Conservation (phyloP, 148 eudicot species). For the Heliosperma pusillum region DNA sequence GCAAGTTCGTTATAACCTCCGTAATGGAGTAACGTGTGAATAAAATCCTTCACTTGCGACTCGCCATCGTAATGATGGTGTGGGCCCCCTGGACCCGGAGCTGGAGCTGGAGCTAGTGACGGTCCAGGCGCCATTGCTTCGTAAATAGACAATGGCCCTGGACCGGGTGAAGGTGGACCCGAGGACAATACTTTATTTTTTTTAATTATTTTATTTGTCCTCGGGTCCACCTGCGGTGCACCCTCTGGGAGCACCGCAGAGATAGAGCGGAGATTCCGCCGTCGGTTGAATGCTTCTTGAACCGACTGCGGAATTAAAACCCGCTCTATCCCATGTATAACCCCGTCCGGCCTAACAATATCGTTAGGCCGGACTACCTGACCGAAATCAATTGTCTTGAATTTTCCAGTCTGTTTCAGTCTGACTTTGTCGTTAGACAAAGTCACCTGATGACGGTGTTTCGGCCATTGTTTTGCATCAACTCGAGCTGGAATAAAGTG, state of each 20-base stretch:
- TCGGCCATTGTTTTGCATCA: slow-evolving; percentile 28
- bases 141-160: slow-evolving; percentile 42
- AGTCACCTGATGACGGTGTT: slow-evolving; percentile 14
- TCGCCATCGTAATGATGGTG: slow-evolving; percentile 54
- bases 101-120: slow-evolving; percentile 28
- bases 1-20: slow-evolving; percentile 60
- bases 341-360: slow-evolving; percentile 37
- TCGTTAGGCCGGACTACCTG: slow-evolving; percentile 26
- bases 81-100: slow-evolving; percentile 60
- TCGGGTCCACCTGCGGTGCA: slow-evolving; percentile 51
- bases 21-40: slow-evolving; percentile 41
- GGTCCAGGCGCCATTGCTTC: slow-evolving; percentile 58
- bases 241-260: slow-evolving; percentile 55
- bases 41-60: slow-evolving; percentile 43
- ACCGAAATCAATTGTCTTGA: slow-evolving; percentile 28
- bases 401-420: not conserved
- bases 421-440: slow-evolving; percentile 28
- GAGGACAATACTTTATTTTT: slow-evolving; percentile 13
- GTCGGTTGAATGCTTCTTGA: slow-evolving; percentile 39
- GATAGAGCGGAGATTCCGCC: slow-evolving; percentile 39
- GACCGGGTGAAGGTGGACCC: slow-evolving; percentile 34
- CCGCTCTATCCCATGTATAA: slow-evolving; percentile 48
- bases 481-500: slow-evolving; percentile 42
- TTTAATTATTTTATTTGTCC: slow-evolving; percentile 29
- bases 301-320: slow-evolving; percentile 43